A percentile compares a stretch with the other conserved stretches of the same genome.
Conservation (phyloP, 768 basidiomycete genomes). For the Kwoniella europaea region DNA sequence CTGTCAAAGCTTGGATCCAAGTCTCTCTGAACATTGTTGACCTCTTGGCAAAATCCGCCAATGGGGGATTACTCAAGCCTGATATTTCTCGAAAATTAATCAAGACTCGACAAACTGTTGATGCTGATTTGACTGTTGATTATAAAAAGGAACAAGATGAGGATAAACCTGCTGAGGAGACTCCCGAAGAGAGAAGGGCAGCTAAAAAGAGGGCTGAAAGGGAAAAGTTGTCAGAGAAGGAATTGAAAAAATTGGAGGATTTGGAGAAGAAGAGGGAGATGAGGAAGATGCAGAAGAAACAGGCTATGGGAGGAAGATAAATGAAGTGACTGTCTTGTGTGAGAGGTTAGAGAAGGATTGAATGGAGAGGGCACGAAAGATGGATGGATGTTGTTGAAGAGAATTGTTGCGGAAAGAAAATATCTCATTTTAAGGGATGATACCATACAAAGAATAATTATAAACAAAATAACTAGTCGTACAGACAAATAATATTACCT, state of each 20-base stretch:
- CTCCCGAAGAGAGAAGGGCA: constrained; percentile 51
- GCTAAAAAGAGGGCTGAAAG: constrained; percentile 54
- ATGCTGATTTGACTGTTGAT: constrained; percentile 63
- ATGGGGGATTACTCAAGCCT: constrained; percentile 64
- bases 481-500: too few species aligned
- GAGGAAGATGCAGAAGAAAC: constrained; percentile 54
- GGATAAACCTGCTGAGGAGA: constrained; percentile 48
- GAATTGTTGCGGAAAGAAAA: too few species aligned
- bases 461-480: too few species aligned
- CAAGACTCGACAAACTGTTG: constrained; percentile 73
- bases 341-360: background rate
- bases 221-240: constrained; percentile 51
- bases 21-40: constrained; percentile 79
- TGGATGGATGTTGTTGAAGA: too few species aligned
- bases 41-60: constrained; percentile 61
- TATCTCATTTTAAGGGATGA: too few species aligned
- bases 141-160: constrained; percentile 55
- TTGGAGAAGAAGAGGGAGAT: constrained; percentile 56
- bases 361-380: background rate
- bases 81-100: constrained; percentile 79
- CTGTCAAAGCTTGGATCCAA: constrained; percentile 68
- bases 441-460: too few species aligned
- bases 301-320: constrained; percentile 25
- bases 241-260: constrained; percentile 51
- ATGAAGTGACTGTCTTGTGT: background rate